These are phyloP conservation scores for Yamadazyma endophytica DNA, from an alignment of 805 yeast species.

Conservation along the genomic window DNA sequence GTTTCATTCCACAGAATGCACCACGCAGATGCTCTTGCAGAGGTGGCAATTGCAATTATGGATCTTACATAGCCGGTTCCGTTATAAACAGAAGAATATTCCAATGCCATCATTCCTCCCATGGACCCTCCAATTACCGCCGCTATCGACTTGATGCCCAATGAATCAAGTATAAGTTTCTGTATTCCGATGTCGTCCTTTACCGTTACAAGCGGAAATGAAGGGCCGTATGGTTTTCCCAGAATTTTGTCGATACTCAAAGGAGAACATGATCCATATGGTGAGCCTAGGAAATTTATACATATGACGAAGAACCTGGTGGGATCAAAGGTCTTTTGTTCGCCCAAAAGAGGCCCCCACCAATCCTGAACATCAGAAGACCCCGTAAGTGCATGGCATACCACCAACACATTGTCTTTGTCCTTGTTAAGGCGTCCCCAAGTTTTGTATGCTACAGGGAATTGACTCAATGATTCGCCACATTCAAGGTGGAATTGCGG, in stretches of 20 bases:
- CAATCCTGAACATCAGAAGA: slow-evolving; percentile 94
- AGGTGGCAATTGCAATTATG: slow-evolving; percentile 83
- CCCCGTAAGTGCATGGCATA: slow-evolving; percentile 95
- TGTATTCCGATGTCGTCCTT: slow-evolving; percentile 88
- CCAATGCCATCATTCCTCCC: slow-evolving; percentile 97
- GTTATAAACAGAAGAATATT: slow-evolving; percentile 65
- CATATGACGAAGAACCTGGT: slow-evolving; percentile 81
- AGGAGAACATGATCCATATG: slow-evolving; percentile 95
- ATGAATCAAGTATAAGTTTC: slow-evolving; percentile 65
- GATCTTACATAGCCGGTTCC: slow-evolving; percentile 63
- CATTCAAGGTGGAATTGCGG: slow-evolving; percentile 77
- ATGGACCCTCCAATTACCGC: slow-evolving; percentile 93
- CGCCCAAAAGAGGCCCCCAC: slow-evolving; percentile 97
- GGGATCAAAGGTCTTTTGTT: slow-evolving; percentile 86
- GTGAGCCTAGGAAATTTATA: slow-evolving; percentile 90
- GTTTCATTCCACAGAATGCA: slow-evolving; percentile 99
- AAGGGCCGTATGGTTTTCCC: slow-evolving; percentile 82
- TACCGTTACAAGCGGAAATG: slow-evolving; percentile 90
- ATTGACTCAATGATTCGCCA: slow-evolving; percentile 65
- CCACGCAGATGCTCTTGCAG: slow-evolving; percentile 97
- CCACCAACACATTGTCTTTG: slow-evolving; percentile 77
- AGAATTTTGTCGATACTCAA: slow-evolving; percentile 75
- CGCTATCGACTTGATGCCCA: slow-evolving; percentile 78
- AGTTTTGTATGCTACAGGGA: slow-evolving; percentile 92
- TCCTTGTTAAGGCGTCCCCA: slow-evolving; percentile 82